A percentile compares a stretch with the other conserved stretches of the same genome.
These are phyloP conservation scores for Vitellaria paradoxa DNA, from an alignment of 179 eudicot genomes.

Conservation along the genomic window DNA sequence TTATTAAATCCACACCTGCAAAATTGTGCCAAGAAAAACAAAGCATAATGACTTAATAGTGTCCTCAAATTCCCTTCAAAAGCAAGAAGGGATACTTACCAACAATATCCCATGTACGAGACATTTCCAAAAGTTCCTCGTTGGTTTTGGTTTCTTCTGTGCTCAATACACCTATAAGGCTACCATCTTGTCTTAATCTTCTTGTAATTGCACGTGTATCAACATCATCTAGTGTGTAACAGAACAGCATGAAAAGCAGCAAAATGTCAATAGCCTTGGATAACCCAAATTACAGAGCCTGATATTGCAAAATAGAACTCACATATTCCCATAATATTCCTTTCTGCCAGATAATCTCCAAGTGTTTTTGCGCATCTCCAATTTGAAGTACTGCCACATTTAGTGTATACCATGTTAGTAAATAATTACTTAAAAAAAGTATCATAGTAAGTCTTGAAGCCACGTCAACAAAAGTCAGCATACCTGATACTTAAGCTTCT, in stretches of 20 bases:
- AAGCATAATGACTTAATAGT: background rate
- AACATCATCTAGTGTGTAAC: constrained; percentile 69
- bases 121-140: constrained; percentile 76
- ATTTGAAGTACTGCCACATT: constrained; percentile 67
- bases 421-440: constrained; percentile 1
- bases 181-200: constrained; percentile 91
- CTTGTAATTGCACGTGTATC: constrained; percentile 98
- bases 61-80: background rate
- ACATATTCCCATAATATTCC: constrained; percentile 99
- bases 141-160: constrained; percentile 81
- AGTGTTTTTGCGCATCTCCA: constrained; percentile 84
- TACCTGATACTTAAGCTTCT: constrained; percentile 95
- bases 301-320: constrained; percentile 28
- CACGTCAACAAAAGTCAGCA: constrained; percentile 1
- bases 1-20: constrained; percentile 92
- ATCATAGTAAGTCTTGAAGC: background rate
- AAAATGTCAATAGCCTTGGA: background rate
- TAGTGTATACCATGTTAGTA: background rate
- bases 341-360: constrained; percentile 71
- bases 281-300: background rate
- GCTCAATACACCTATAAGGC: constrained; percentile 95
- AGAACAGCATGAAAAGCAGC: constrained; percentile 5
- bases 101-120: constrained; percentile 89
- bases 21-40: background rate
- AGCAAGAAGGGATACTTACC: constrained; percentile 38